phyloP scores from a whole-genome alignment of 2,329 filamentous ascomycete genomes.

The Cryoendolithus antarcticus region DNA sequence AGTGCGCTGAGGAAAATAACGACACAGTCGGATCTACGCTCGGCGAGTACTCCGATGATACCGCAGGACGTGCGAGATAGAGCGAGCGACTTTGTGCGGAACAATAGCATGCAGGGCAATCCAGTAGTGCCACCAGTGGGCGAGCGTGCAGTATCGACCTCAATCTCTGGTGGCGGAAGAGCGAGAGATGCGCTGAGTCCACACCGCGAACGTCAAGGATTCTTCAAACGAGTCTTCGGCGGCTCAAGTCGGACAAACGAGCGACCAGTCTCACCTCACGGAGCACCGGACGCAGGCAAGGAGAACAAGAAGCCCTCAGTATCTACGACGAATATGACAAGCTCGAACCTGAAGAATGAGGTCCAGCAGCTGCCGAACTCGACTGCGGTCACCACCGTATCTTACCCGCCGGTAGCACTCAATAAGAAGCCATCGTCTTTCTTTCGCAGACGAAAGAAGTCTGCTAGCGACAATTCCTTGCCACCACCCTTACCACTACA shows the following conservation, averaged over 20 bases:
- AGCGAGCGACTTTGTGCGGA: conserved; percentile 37
- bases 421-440: conserved; percentile 92
- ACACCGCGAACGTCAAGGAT: conserved; percentile 56
- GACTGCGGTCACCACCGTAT: neutral
- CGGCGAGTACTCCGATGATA: conserved; percentile 16
- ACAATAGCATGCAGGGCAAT: conserved; percentile 26
- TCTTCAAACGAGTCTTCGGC: conserved; percentile 87
- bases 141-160: conserved; percentile 41
- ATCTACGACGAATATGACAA: neutral
- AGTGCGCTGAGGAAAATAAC: conserved; percentile 19
- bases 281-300: neutral
- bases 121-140: conserved; percentile 29
- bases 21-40: conserved; percentile 20
- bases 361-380: neutral
- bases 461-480: conserved; percentile 53
- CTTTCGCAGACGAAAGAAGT: conserved; percentile 89
- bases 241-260: conserved; percentile 4
- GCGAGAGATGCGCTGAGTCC: conserved; percentile 11
- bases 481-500: conserved; percentile 45
- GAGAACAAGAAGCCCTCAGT: too few species aligned
- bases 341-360: conserved; percentile 3
- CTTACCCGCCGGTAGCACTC: conserved; percentile 30
- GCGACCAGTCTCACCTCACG: neutral
- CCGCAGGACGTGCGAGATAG: conserved; percentile 32
- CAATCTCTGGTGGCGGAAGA: conserved; percentile 27